A percentile compares a stretch with the other conserved stretches of the same genome.
These are phyloP conservation scores for Fusarium caatingaense DNA, from an alignment of 2,329 filamentous ascomycete genomes.

Conservation along the genomic window DNA sequence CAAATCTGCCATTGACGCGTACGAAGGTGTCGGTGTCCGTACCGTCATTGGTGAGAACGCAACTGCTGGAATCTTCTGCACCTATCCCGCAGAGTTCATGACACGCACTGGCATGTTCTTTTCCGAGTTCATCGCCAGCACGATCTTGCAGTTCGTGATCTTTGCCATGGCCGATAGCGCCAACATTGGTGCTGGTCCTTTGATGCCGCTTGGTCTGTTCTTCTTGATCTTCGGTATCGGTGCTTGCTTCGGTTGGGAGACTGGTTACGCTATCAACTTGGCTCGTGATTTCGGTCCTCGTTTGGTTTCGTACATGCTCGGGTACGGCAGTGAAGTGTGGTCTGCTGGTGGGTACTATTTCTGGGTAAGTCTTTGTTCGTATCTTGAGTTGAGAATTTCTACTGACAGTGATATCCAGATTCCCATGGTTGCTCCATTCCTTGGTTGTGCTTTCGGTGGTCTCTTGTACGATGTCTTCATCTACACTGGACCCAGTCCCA, in stretches of 20 bases:
- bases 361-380: slow-evolving; percentile 63
- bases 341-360: slow-evolving; percentile 76
- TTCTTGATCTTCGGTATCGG: slow-evolving; percentile 81
- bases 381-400: background rate
- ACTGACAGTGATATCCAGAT: slow-evolving; percentile 58
- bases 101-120: slow-evolving; percentile 76
- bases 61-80: slow-evolving; percentile 78
- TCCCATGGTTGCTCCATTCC: slow-evolving; percentile 77
- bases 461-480: slow-evolving; percentile 76
- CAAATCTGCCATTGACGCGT: slow-evolving; percentile 71
- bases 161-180: slow-evolving; percentile 72
- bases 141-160: slow-evolving; percentile 77
- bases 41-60: slow-evolving; percentile 70
- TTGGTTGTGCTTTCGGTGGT: slow-evolving; percentile 71
- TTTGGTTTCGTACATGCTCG: slow-evolving; percentile 73
- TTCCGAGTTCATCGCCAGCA: slow-evolving; percentile 75
- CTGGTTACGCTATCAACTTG: slow-evolving; percentile 79
- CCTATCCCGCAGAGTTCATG: slow-evolving; percentile 75
- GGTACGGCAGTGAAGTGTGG: slow-evolving; percentile 76
- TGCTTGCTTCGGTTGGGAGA: slow-evolving; percentile 80
- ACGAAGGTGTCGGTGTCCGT: slow-evolving; percentile 71
- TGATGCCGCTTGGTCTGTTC: slow-evolving; percentile 71
- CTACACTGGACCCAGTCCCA: slow-evolving; percentile 75
- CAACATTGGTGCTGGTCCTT: slow-evolving; percentile 66
- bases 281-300: slow-evolving; percentile 78